Percentiles rank a stretch among this genome's conserved stretches.
These are phyloP conservation scores for Cladosporium velox DNA, from an alignment of 2,329 filamentous ascomycete species.

Conservation along the genomic window DNA sequence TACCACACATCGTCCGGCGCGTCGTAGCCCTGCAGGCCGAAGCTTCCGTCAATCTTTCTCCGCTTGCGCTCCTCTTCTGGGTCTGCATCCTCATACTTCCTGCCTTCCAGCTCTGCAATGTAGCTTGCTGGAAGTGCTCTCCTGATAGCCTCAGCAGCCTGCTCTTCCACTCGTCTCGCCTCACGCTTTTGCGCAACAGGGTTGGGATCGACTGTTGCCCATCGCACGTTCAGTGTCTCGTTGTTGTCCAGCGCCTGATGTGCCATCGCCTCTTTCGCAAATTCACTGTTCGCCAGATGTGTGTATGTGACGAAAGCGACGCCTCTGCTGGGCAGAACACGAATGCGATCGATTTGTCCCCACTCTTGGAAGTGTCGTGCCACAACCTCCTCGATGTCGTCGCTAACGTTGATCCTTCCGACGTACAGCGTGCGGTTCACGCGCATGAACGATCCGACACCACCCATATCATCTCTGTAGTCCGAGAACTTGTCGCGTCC, in stretches of 20 bases:
- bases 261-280: conserved; percentile 83
- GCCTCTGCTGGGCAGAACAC: conserved; percentile 83
- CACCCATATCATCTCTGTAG: conserved; percentile 97
- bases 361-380: conserved; percentile 95
- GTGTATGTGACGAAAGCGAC: conserved; percentile 95
- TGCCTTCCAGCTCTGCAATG: conserved; percentile 89
- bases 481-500: conserved; percentile 89
- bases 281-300: conserved; percentile 86
- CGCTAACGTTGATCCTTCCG: conserved; percentile 89
- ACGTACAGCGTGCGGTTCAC: conserved; percentile 94
- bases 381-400: conserved; percentile 96
- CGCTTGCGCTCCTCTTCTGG: conserved; percentile 77
- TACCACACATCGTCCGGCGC: conserved; percentile 94
- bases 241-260: conserved; percentile 89
- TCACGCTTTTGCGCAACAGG: conserved; percentile 92
- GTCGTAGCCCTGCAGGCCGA: conserved; percentile 88
- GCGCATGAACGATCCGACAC: conserved; percentile 89
- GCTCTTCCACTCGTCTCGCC: conserved; percentile 84
- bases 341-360: conserved; percentile 84
- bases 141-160: conserved; percentile 90
- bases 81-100: conserved; percentile 55
- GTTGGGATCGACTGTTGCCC: conserved; percentile 96
- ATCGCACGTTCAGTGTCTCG: conserved; percentile 92
- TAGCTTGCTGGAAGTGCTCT: conserved; percentile 86
- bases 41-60: conserved; percentile 84